Base-by-base conservation (phyloP, 345 rosid genomes). In the Corchorus capsularis region DNA sequence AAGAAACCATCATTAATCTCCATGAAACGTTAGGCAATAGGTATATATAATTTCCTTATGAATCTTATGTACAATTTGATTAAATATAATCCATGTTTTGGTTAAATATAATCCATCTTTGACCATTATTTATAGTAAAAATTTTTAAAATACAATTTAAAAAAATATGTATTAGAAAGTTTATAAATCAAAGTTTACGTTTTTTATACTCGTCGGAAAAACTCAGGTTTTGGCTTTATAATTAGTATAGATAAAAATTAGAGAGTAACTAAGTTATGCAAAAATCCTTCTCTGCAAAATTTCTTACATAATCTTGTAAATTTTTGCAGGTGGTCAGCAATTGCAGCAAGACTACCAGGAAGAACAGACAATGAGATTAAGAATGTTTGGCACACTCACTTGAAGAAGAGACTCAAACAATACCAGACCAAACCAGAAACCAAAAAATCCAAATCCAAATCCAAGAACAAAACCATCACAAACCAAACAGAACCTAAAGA, bases 331-430 rank as follows among this genome's bases (percentile, higher is more conserved):
- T 94, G 98, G 98, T 92, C 98, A 5, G 89, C 90, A 45, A 94
- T 94, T 52, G 98, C 98, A 17, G 88, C 92, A 57, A 88, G 69
- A 71, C 63, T 94, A 17, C 94, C 96, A 0, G 98, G 98, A 71
- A 89, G 98, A 46, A 94, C 98, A 0, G 98, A 94, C 73, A 94
- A 94, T 45, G 98, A 94, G 80, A 92, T 94, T 3, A 94, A 94
- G 74, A 94, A 94, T 79, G 92, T 94, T 6, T 92, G 98, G 98
- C 97, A 94, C 77, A 92, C 98, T 39, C 92, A 94, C 82, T 87
- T 94, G 82, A 92, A 92, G 87, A 94, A 92, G 82, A 89, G 81
- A 76, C 87, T 86, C 9, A 79, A 84, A 62, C 85, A 76, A 74
- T 79, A 82, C 69, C 83, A 85, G 14, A 77, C 70, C 8, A 62